Base-by-base conservation (phyloP, 768 basidiomycete species). In the Hericium erinaceus region DNA sequence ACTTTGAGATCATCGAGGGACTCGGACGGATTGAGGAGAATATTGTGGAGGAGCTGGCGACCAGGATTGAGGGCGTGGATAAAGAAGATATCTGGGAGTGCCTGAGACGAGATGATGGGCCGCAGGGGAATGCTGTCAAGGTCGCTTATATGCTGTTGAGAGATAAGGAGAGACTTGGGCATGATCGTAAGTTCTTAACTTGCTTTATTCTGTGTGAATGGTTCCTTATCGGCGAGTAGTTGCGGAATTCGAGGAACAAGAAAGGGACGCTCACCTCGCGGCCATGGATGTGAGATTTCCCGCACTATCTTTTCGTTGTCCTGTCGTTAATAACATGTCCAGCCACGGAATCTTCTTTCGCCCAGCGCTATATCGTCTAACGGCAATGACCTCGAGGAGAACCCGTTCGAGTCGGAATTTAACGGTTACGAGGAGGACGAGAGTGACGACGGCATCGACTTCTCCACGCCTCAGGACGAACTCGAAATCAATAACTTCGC, bases 141-240 rank as follows among this genome's bases (percentile, higher is more conserved):
- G 94, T 99, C 7, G 94, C 95, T 0, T 99, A 98, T 71, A 84
- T 94, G 82, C 77, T 99, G 4, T 76, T 97, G 48, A 77, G 92
- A 57, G 95, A 99, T 67, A 94, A 94, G 74, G 77, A 84, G 63
- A 75, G 93, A 40, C 78, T 89, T 55, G 85, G 92, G 6, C 82
- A 87, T 69, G 92, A 93, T 68, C 73, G 94, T 95, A 65, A 78
- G 92, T 78, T 33, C 39, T 12, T 16, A 8, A 4, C n/a, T 53
- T 39, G 57, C 24, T 51, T 9, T 33, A 8, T 54, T 59, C 28
- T 41, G 15, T 52, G 10, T 60, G 41, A 56, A 24, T 67, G 48
- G 66, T 59, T 59, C 38, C 41, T 37, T 52, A 51, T 58, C n/a
- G 15, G 16, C 52, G 58, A 49, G 59, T 68, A 89, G 86, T 87